phyloP scores from a whole-genome alignment of 768 basidiomycete species.

The Roridomyces roridus region DNA sequence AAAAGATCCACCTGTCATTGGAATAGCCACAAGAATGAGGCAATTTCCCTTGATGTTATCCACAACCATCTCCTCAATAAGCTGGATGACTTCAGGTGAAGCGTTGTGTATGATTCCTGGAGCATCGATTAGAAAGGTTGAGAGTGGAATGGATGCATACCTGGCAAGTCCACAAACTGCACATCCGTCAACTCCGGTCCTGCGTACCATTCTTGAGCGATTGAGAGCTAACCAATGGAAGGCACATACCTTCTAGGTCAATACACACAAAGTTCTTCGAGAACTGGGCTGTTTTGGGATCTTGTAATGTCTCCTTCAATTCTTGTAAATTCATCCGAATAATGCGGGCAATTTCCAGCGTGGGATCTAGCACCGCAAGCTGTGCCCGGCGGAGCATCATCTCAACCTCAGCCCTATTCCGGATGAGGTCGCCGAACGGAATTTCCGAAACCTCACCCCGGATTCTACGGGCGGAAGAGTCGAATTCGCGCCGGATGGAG shows the following conservation, averaged over 20 bases:
- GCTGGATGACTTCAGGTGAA: slow-evolving; percentile 44
- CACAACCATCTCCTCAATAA: slow-evolving; percentile 57
- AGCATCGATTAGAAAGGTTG: not conserved
- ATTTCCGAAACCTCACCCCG: too few species aligned
- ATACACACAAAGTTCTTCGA: slow-evolving; percentile 49
- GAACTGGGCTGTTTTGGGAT: slow-evolving; percentile 30
- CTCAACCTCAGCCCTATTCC: slow-evolving; percentile 47
- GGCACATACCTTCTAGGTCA: slow-evolving; percentile 38
- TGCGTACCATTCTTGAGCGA: too few species aligned
- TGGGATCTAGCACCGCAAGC: slow-evolving; percentile 47
- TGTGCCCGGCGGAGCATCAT: slow-evolving; percentile 53
- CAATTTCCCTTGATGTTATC: slow-evolving; percentile 56
- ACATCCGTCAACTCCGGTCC: slow-evolving; percentile 42
- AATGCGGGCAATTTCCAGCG: too few species aligned
- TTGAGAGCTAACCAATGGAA: too few species aligned
- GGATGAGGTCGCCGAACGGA: slow-evolving; percentile 36
- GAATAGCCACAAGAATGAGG: slow-evolving; percentile 58
- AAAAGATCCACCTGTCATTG: slow-evolving; percentile 64
- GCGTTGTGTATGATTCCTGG: slow-evolving; percentile 58
- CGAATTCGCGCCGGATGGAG: slow-evolving; percentile 46
- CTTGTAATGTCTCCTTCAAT: slow-evolving; percentile 19
- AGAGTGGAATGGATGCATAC: slow-evolving; percentile 22
- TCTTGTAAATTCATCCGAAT: slow-evolving; percentile 17
- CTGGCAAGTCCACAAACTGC: slow-evolving; percentile 48
- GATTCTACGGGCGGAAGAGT: too few species aligned